phyloP scores from a whole-genome alignment of 345 rosid genomes.

The Citrus inodora region DNA sequence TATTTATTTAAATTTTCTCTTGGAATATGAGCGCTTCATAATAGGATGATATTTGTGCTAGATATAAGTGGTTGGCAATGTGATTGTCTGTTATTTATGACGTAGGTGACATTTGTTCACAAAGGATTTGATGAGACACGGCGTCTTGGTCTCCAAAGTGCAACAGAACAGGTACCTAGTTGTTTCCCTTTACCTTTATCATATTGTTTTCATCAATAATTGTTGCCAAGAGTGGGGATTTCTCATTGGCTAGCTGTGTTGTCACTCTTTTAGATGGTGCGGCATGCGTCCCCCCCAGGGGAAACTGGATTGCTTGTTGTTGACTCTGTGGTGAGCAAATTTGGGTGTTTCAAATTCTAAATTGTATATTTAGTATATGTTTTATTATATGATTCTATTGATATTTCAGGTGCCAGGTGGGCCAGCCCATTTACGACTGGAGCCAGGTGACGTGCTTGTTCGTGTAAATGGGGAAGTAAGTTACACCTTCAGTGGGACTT shows the following conservation, averaged over 20 bases:
- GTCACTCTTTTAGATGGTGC: slow-evolving; percentile 58
- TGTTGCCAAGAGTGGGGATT: slow-evolving; percentile 4
- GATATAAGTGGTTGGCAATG: not conserved
- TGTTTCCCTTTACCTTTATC: not conserved
- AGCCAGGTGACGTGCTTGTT: slow-evolving; percentile 95
- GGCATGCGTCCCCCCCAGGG: slow-evolving; percentile 68
- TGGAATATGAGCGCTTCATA: not conserved
- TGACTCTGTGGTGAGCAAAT: slow-evolving; percentile 72
- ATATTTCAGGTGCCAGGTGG: slow-evolving; percentile 87
- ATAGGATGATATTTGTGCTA: not conserved
- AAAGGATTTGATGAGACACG: slow-evolving; percentile 98
- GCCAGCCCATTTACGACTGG: slow-evolving; percentile 77
- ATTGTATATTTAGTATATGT: not conserved
- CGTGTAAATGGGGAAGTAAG: slow-evolving; percentile 85
- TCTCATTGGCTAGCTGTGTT: slow-evolving; percentile 15
- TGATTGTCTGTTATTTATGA: slow-evolving; percentile 10
- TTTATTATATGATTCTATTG: slow-evolving; percentile 11
- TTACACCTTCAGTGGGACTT: slow-evolving; percentile 1
- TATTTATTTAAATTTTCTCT: not conserved
- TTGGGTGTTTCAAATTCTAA: not conserved
- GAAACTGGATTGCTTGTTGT: slow-evolving; percentile 99
- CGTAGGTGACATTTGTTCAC: slow-evolving; percentile 77
- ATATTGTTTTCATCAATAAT: slow-evolving; percentile 7
- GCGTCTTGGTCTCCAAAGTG: slow-evolving; percentile 82
- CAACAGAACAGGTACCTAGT: slow-evolving; percentile 76